Percentiles rank a stretch among this genome's conserved stretches.
Conservation (phyloP, 192 early-diverging fungal species). For the Rhizoclosmatium sp. region DNA sequence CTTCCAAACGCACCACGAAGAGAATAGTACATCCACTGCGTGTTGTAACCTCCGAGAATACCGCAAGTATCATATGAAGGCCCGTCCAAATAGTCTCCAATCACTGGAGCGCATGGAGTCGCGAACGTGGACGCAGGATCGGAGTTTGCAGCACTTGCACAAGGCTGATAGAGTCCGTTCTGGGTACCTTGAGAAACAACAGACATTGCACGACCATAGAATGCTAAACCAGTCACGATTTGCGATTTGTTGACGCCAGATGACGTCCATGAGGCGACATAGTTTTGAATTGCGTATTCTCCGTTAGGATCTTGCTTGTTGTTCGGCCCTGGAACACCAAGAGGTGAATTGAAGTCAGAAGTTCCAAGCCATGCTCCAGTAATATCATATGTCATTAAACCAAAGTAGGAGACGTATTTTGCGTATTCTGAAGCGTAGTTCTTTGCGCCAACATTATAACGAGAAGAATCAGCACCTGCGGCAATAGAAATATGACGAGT, state of each 20-base stretch:
- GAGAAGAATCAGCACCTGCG: not conserved
- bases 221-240: conserved; percentile 28
- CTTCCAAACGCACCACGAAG: conserved; percentile 44
- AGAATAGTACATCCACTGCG: conserved; percentile 67
- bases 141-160: not conserved
- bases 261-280: not conserved
- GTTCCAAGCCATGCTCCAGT: conserved; percentile 9
- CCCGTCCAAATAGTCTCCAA: conserved; percentile 12
- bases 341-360: conserved; percentile 17
- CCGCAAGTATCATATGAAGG: conserved; percentile 4
- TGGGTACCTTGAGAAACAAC: not conserved
- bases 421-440: conserved; percentile 9
- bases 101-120: not conserved
- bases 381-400: conserved; percentile 28
- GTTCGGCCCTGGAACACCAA: not conserved
- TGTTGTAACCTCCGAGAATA: not conserved
- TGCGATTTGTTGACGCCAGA: not conserved
- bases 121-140: not conserved
- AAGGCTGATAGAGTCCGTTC: conserved; percentile 15
- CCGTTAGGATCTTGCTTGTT: not conserved
- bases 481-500: conserved; percentile 22
- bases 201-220: conserved; percentile 29
- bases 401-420: not conserved
- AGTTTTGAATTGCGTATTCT: not conserved
- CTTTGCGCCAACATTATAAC: not conserved